Evolutionary conservation across 345 rosid genomes (phyloP).

Genomic region (Dipteronia dyeriana): DNA sequence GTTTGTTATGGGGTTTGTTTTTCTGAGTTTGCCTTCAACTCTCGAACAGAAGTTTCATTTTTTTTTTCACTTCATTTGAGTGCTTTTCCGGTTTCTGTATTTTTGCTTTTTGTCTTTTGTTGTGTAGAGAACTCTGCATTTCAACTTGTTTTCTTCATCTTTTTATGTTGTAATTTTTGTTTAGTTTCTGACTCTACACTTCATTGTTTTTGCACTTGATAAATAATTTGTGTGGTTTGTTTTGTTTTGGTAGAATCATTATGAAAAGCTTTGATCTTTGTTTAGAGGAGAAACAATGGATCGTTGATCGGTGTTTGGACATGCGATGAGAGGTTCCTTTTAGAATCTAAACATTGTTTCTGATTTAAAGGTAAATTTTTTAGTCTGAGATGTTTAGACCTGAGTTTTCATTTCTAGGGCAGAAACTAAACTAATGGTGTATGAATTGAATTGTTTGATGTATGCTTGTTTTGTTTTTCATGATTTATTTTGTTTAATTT

Average conservation of each 20-base stretch:
- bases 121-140: background rate
- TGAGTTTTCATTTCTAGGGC: background rate
- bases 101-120: background rate
- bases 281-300: constrained; percentile 3
- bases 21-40: background rate
- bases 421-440: background rate
- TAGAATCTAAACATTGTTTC: background rate
- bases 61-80: background rate
- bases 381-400: background rate
- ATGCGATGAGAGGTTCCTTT: constrained; percentile 16
- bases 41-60: constrained; percentile 3
- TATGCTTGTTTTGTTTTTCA: background rate
- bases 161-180: background rate
- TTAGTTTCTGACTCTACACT: background rate
- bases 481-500: background rate
- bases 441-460: background rate
- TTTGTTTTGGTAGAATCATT: constrained; percentile 21
- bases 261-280: constrained; percentile 22
- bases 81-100: background rate
- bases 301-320: constrained; percentile 14
- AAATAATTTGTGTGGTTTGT: background rate
- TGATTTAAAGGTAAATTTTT: constrained; percentile 7
- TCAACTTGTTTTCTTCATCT: background rate
- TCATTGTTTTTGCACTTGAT: background rate
- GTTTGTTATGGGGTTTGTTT: background rate